Evolutionary conservation across 106 monocot species (phyloP), one percentile per base, ranked within the genome.

Genomic region (Vanilla planifolia): DNA sequence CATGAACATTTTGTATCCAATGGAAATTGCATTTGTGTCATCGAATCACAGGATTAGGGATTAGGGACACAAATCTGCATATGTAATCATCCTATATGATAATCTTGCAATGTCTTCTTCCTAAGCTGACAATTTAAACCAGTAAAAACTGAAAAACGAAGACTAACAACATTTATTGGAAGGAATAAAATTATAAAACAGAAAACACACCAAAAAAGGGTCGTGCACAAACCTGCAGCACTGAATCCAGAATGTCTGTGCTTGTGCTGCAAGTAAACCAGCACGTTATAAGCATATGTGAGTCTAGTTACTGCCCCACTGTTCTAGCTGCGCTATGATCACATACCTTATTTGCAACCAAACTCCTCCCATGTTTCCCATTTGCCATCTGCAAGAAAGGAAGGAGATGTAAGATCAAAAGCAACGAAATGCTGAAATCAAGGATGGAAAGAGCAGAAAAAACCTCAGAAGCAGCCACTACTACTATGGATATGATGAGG

Each of bases 171-270:
- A 44, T 42, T 30, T 8, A 15, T 60, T 11, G 10, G 6, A 19
- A 40, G 14, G n/a, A 16, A 63, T 55, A 3, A 35, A 4, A 15
- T 13, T 29, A 44, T 39, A 7, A 44, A 8, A 10, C 5, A 19
- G 28, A 34, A 21, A 11, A 27, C 43, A 20, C 11, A 48, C n/a
- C n/a, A 21, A 13, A 51, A 25, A 10, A 33, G 19, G 20, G 33
- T 4, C 17, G 42, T 26, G 30, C 52, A 14, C 27, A 39, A 69
- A 85, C 85, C 80, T 80, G 80, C 65, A 11, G 73, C 48, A 64
- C 77, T 67, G 33, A 85, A 68, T 7, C 85, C 85, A 51, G 85
- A 80, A 61, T 85, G 85, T 67, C 25, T 77, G 33, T 80, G 85
- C 52, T 76, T 66, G 11, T 67, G 50, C 73, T 85, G 80, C 65